phyloP scores from a whole-genome alignment of 208 protist species.

The Trypanosoma cruzi region DNA sequence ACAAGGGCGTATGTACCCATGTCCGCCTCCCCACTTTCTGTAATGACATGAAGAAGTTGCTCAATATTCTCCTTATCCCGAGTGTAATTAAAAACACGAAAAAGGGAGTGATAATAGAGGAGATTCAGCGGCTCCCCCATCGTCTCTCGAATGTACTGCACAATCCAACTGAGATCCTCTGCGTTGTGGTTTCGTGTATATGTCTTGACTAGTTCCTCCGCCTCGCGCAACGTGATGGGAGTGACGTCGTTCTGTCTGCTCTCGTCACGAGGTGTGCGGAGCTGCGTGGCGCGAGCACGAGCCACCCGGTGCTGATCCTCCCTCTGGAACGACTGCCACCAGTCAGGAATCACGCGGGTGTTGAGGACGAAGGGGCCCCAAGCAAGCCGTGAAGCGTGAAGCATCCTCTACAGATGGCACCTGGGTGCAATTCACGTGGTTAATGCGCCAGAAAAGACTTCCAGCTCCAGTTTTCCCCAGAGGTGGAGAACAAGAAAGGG shows the following conservation, averaged over 20 bases:
- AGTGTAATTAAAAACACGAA: slow-evolving; percentile 81
- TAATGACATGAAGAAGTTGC: slow-evolving; percentile 81
- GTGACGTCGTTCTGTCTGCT: background rate
- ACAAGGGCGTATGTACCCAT: slow-evolving; percentile 74
- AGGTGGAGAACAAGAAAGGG: background rate
- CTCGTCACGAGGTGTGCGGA: slow-evolving; percentile 24
- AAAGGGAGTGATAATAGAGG: slow-evolving; percentile 79
- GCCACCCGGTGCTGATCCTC: slow-evolving; percentile 65
- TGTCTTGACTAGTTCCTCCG: slow-evolving; percentile 67
- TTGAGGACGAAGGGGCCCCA: slow-evolving; percentile 45
- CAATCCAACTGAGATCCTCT: slow-evolving; percentile 54
- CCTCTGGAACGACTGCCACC: slow-evolving; percentile 81
- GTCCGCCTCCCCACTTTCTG: slow-evolving; percentile 49
- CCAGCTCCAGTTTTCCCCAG: background rate
- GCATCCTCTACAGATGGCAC: slow-evolving; percentile 7
- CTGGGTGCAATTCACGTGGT: background rate
- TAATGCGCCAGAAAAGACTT: background rate
- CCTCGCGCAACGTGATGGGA: slow-evolving; percentile 33
- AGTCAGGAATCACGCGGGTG: slow-evolving; percentile 67
- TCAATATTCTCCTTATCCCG: slow-evolving; percentile 66
- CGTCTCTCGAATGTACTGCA: slow-evolving; percentile 82
- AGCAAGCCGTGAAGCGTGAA: slow-evolving; percentile 13
- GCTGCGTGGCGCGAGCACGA: slow-evolving; percentile 39
- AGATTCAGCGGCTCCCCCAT: slow-evolving; percentile 54
- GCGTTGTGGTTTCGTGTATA: slow-evolving; percentile 73